Conservation (phyloP, 306 rosid species). For the Corylus americana region DNA sequence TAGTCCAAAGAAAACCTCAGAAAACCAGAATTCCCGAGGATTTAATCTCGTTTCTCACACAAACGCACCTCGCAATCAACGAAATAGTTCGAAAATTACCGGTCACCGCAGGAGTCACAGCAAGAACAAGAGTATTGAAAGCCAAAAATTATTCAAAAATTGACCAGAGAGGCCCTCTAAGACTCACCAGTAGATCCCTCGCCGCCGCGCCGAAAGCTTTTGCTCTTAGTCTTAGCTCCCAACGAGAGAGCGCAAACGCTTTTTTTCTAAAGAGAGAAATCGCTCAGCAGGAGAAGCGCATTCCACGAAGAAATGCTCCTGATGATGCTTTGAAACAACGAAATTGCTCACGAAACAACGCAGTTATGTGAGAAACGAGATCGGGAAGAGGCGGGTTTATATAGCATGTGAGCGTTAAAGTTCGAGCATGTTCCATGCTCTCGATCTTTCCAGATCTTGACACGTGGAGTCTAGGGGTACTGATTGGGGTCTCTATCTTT, state of each 20-base stretch:
- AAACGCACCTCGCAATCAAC: background rate
- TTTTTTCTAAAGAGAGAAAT: background rate
- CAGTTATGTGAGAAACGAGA: background rate
- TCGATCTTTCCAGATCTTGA: conserved; percentile 14
- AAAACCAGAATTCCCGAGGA: background rate
- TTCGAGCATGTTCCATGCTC: conserved; percentile 36
- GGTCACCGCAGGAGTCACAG: background rate
- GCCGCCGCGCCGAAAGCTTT: background rate
- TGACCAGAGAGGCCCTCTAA: background rate
- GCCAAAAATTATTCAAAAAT: background rate
- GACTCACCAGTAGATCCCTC: conserved; percentile 3
- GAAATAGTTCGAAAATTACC: background rate
- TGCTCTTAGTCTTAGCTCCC: background rate
- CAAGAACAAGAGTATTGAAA: background rate
- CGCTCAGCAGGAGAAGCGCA: conserved; percentile 17
- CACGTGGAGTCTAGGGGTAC: conserved; percentile 27
- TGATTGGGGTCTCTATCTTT: background rate
- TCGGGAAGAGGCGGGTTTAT: conserved; percentile 14
- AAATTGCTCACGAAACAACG: too few relatives aligned
- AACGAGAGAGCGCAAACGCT: background rate
- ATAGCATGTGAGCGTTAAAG: conserved; percentile 30
- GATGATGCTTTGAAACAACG: background rate
- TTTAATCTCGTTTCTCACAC: background rate
- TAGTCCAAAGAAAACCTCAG: background rate
- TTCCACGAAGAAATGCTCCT: conserved; percentile 43